Percentiles rank a stretch among this genome's conserved stretches.
Evolutionary conservation across 495 filamentous ascomycete genomes (phyloP).

Genomic region (Neurospora cerealis): DNA sequence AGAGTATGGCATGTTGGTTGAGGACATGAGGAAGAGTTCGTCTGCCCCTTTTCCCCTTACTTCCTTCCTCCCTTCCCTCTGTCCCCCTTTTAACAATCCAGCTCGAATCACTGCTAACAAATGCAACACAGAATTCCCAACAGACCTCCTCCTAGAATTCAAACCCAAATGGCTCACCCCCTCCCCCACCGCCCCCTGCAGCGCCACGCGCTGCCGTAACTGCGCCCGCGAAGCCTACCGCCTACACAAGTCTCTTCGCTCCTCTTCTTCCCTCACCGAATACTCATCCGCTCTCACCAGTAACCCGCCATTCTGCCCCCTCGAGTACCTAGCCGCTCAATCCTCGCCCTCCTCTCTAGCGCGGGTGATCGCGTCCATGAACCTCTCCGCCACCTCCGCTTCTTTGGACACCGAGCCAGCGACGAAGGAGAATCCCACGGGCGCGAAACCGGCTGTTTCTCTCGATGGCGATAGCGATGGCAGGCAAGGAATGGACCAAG

Average conservation of each 20-base stretch:
- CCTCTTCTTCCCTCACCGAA: slow-evolving; percentile 11
- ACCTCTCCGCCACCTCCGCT: neutral
- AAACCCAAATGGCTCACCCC: slow-evolving; percentile 94
- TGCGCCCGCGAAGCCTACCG: slow-evolving; percentile 67
- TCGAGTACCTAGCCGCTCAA: neutral
- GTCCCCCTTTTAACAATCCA: too few species aligned
- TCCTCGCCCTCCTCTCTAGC: neutral
- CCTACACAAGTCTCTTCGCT: neutral
- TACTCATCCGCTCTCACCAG: neutral
- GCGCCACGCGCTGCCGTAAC: slow-evolving; percentile 66
- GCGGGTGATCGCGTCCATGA: neutral
- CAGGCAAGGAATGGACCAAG: neutral
- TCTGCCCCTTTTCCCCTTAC: too few species aligned
- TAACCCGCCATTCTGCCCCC: neutral
- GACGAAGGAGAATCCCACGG: neutral
- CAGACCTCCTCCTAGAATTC: slow-evolving; percentile 56
- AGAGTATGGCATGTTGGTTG: slow-evolving; percentile 62
- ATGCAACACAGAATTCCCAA: slow-evolving; percentile 12
- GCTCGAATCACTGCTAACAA: neutral
- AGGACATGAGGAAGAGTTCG: slow-evolving; percentile 59
- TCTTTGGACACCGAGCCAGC: neutral
- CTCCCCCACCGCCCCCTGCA: slow-evolving; percentile 62
- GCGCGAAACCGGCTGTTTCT: neutral
- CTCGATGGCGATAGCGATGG: neutral
- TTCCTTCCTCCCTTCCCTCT: too few species aligned